Evolutionary conservation across 495 filamentous ascomycete genomes (phyloP).

Genomic region (Penicillium simplicissimum): DNA sequence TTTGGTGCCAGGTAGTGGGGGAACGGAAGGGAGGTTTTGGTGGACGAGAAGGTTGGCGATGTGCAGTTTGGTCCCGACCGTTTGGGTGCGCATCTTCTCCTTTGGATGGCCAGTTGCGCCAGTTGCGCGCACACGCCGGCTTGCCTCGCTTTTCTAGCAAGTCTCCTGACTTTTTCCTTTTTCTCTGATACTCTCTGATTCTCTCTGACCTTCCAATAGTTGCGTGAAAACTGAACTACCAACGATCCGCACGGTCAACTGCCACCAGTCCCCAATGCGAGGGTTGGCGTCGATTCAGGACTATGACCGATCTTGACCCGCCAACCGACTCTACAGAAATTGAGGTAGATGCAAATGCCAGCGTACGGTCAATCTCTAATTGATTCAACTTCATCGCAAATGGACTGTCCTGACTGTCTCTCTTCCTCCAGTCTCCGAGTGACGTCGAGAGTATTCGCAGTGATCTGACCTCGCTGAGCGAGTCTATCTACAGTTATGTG

Average conservation of each 20-base stretch:
- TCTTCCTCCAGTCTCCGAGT: slow-evolving; percentile 9
- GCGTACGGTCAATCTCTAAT: slow-evolving; percentile 6
- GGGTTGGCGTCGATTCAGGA: not conserved
- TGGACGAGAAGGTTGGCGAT: no score
- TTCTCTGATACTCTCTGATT: not conserved
- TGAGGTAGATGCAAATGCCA: slow-evolving; percentile 18
- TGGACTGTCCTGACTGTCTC: not conserved
- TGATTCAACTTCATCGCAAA: not conserved
- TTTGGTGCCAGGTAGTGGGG: no score
- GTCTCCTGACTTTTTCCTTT: not conserved
- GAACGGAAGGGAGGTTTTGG: no score
- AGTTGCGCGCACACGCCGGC: not conserved
- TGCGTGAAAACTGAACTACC: not conserved
- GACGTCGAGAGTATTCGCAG: slow-evolving; percentile 19
- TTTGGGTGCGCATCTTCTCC: slow-evolving; percentile 7
- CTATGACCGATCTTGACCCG: not conserved
- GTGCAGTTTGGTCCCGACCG: slow-evolving; percentile 3
- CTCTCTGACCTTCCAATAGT: not conserved
- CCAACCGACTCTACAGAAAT: slow-evolving; percentile 6
- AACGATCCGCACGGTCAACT: not conserved
- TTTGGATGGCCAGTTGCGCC: not conserved
- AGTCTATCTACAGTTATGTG: slow-evolving; percentile 25
- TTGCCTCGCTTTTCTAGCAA: not conserved
- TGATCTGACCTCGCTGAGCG: slow-evolving; percentile 27
- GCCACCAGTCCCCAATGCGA: not conserved